phyloP scores from a whole-genome alignment of 768 basidiomycete species.

The Lactarius pseudohatsudake region DNA sequence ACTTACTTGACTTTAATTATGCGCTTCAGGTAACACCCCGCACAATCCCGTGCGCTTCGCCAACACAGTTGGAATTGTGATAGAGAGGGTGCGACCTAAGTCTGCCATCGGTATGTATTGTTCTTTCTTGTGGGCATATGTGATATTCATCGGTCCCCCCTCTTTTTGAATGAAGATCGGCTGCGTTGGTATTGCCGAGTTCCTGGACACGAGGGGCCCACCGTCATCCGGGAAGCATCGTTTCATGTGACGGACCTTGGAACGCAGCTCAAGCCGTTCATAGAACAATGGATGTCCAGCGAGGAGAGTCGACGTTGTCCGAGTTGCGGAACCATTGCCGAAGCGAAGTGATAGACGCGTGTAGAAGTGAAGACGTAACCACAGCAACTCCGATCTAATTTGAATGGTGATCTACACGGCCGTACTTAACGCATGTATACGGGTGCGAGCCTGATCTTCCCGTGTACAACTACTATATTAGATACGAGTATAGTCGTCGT shows the following conservation, averaged over 20 bases:
- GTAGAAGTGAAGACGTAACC: background rate
- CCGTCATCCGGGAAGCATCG: constrained; percentile 77
- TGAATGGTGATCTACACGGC: background rate
- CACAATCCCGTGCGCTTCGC: constrained; percentile 93
- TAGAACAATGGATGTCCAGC: constrained; percentile 76
- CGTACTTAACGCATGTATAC: no score
- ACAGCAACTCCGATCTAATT: background rate
- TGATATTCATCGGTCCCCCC: background rate
- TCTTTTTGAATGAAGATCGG: constrained; percentile 54
- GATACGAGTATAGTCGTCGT: no score
- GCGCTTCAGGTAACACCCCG: constrained; percentile 77
- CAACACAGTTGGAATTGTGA: constrained; percentile 87
- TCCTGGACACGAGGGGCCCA: constrained; percentile 56
- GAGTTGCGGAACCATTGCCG: constrained; percentile 64
- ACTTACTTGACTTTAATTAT: background rate
- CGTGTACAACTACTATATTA: no score
- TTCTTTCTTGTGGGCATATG: background rate
- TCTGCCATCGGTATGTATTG: constrained; percentile 62
- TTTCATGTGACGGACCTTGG: constrained; percentile 92
- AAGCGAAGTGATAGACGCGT: constrained; percentile 52
- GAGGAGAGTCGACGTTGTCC: constrained; percentile 66
- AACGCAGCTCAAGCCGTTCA: constrained; percentile 89
- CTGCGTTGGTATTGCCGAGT: constrained; percentile 91
- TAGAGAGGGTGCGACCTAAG: constrained; percentile 83
- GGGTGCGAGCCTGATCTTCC: no score